Evolutionary conservation across 441 rosid genomes (phyloP).

Genomic region (Euphorbia celastroides): DNA sequence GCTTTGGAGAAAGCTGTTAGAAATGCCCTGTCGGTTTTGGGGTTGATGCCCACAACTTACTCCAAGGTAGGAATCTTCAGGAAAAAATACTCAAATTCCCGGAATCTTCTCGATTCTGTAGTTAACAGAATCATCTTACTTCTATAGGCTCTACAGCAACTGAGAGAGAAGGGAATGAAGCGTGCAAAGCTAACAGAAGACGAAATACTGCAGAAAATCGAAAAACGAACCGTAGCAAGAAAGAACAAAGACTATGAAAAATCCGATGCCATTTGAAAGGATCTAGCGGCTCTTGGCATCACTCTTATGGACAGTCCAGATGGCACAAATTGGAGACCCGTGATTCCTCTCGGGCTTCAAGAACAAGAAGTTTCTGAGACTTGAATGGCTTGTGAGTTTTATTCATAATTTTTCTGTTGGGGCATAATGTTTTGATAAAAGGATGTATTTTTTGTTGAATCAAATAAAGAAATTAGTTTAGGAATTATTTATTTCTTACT

Average conservation of each 20-base stretch:
- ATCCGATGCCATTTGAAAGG: constrained; percentile 81
- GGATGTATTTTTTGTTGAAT: neutral
- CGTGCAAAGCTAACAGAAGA: constrained; percentile 72
- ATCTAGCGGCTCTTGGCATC: constrained; percentile 63
- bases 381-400: constrained; percentile 14
- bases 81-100: too few species aligned
- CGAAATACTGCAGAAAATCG: constrained; percentile 48
- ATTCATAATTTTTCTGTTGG: too few species aligned
- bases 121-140: constrained; percentile 14
- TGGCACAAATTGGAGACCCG: constrained; percentile 93
- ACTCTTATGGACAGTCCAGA: constrained; percentile 90
- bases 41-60: constrained; percentile 75
- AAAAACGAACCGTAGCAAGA: constrained; percentile 69
- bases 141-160: constrained; percentile 60
- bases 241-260: constrained; percentile 71
- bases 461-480: constrained; percentile 2
- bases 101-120: too few species aligned
- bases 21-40: constrained; percentile 52
- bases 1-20: constrained; percentile 61
- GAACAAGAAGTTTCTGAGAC: constrained; percentile 38
- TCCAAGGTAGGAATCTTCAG: constrained; percentile 49
- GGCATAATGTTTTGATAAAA: too few species aligned
- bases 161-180: constrained; percentile 66
- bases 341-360: constrained; percentile 66
- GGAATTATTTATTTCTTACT: neutral